phyloP scores from a whole-genome alignment of 2,329 filamentous ascomycete species.

The Aspergillus udagawae region DNA sequence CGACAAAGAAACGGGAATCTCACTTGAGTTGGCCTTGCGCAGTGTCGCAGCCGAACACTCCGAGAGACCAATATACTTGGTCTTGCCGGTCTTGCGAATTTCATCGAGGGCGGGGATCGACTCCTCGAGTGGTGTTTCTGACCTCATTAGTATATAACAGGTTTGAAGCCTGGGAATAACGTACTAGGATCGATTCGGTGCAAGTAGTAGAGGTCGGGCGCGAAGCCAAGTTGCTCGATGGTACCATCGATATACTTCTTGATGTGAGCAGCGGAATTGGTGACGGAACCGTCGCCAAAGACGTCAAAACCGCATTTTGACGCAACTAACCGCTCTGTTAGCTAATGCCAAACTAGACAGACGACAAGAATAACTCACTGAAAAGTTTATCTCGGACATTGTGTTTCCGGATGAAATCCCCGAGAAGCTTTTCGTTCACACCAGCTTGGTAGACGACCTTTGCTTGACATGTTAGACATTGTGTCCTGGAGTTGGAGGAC shows the following conservation, averaged over 20 bases:
- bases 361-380: constrained; percentile 25
- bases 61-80: constrained; percentile 48
- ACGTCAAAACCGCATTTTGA: constrained; percentile 47
- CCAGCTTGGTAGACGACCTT: constrained; percentile 46
- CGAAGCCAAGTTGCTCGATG: constrained; percentile 46
- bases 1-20: constrained; percentile 1
- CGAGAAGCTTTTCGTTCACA: constrained; percentile 49
- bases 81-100: constrained; percentile 45
- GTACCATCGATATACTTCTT: constrained; percentile 48
- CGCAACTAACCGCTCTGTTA: constrained; percentile 33
- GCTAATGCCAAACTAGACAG: neutral
- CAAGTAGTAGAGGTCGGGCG: constrained; percentile 46
- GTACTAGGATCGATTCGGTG: constrained; percentile 45
- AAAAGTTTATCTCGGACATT: constrained; percentile 50
- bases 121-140: constrained; percentile 45
- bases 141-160: neutral
- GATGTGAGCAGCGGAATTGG: constrained; percentile 47
- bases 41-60: constrained; percentile 46
- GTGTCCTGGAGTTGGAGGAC: neutral
- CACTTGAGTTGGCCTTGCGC: constrained; percentile 44
- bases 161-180: constrained; percentile 1
- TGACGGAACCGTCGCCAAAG: constrained; percentile 36
- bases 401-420: constrained; percentile 50
- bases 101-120: constrained; percentile 47
- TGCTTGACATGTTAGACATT: neutral